phyloP scores from a whole-genome alignment of 2,329 filamentous ascomycete species.

The Fusarium pininemorale region DNA sequence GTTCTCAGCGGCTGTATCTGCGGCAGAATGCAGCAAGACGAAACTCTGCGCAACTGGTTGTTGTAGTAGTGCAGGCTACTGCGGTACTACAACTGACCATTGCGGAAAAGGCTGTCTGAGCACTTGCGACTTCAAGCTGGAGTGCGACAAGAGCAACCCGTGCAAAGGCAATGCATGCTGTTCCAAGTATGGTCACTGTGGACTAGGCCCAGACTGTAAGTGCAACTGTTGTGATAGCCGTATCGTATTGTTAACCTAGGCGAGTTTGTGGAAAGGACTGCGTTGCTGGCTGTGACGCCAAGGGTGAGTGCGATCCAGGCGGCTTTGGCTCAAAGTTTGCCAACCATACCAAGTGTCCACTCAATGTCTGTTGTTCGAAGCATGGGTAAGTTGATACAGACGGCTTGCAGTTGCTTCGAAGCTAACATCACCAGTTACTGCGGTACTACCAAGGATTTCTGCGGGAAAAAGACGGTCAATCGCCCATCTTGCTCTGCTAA shows the following conservation, averaged over 20 bases:
- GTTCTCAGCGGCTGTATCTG: neutral
- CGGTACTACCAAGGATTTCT: neutral
- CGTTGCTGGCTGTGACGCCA: constrained; percentile 36
- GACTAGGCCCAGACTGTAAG: constrained; percentile 34
- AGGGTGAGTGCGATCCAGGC: constrained; percentile 5
- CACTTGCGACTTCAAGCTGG: constrained; percentile 39
- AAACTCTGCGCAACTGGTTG: constrained; percentile 33
- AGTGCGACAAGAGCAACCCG: constrained; percentile 44
- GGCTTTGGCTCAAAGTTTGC: neutral
- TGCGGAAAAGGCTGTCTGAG: constrained; percentile 26
- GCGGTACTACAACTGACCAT: constrained; percentile 34
- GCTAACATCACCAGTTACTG: neutral
- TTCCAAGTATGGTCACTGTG: constrained; percentile 32
- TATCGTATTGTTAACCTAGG: neutral
- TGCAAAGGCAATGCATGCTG: constrained; percentile 47
- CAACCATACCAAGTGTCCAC: neutral
- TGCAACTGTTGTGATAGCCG: fast-evolving
- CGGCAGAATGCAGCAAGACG: neutral
- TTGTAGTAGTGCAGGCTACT: constrained; percentile 29
- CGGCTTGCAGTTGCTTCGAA: neutral
- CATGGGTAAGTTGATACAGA: neutral
- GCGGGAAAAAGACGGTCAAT: neutral
- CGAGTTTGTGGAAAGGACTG: neutral
- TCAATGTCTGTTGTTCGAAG: neutral
- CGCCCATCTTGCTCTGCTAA: neutral